Evolutionary conservation across 768 basidiomycete genomes (phyloP).

Genomic region (Kwoniella sp.): DNA sequence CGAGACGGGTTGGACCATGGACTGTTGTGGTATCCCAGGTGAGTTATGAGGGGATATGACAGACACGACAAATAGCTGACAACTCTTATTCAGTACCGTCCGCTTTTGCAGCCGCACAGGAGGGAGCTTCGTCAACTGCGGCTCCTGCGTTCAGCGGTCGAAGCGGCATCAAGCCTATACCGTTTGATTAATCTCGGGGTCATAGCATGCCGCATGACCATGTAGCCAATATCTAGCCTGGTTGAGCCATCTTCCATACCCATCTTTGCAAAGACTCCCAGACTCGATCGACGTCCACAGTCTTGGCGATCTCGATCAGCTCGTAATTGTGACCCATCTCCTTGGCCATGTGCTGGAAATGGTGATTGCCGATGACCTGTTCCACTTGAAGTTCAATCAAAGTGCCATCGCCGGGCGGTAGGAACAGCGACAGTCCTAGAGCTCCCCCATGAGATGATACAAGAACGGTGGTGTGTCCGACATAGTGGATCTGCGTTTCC

Average conservation of each 20-base stretch:
- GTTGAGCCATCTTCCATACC: conserved; percentile 11
- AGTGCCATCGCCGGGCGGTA: conserved; percentile 35
- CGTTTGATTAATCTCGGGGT: conserved; percentile 36
- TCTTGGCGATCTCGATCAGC: conserved; percentile 14
- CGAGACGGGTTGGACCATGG: conserved; percentile 47
- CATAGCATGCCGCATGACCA: not conserved
- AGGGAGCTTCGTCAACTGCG: conserved; percentile 14
- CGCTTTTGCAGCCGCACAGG: conserved; percentile 41
- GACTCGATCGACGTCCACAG: conserved; percentile 38
- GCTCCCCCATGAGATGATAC: conserved; percentile 44
- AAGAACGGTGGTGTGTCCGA: conserved; percentile 40
- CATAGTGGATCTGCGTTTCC: conserved; percentile 45
- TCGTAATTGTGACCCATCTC: conserved; percentile 40
- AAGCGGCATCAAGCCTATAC: conserved; percentile 45
- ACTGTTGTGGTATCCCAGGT: conserved; percentile 50
- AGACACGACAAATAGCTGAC: not conserved
- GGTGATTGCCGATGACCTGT: conserved; percentile 26
- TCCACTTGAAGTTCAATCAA: conserved; percentile 39
- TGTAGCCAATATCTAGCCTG: not conserved
- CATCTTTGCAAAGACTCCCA: conserved; percentile 23
- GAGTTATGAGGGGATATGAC: conserved; percentile 7
- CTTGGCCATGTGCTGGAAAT: conserved; percentile 45
- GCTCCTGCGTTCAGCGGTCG: conserved; percentile 22
- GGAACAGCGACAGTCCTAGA: conserved; percentile 39
- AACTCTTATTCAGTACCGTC: conserved; percentile 37